Evolutionary conservation across 257 asterid genomes (phyloP), one percentile per base, ranked within the genome.

Genomic region (Oldenlandia corymbosa): DNA sequence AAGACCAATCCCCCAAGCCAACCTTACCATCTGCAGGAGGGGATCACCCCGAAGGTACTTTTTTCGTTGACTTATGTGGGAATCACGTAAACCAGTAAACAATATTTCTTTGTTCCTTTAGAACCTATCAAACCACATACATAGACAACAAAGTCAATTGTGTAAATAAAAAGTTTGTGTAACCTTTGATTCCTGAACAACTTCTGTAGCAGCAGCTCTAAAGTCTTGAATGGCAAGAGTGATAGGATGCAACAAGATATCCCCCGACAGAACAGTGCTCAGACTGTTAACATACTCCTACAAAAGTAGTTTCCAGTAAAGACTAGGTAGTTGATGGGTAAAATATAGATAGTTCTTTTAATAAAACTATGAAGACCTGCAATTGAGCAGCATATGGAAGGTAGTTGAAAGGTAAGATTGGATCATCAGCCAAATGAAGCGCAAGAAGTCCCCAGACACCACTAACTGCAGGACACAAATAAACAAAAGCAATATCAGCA

Each of bases 381-480:
- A 92, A 77, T 77, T 83, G 91, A 55, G 68, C 68, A 58, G 90
- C 95, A 68, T 92, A 92, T 31, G 96, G 71, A 62, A 81, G 73
- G 77, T 89, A 89, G 79, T 87, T 89, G 76, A 89, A 89, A 48
- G 95, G 99, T 70, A 92, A 75, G 59, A 92, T 70, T 16, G 79
- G 85, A 75, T 92, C 96, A 73, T 82, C 86, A 24, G 96, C 97
- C 58, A 92, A 80, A 75, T 60, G 89, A 76, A 92, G 87, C 1
- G 90, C 95, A 75, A 89, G 82, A 65, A 89, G 95, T 71, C 99
- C 99, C 96, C 95, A 92, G 49, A 92, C 74, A 72, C 88, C 95
- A 24, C 92, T 74, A 45, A 81, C 98, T 91, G 86, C 58, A 62
- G 51, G 62, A 32, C 51, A 49, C 34, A 63, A 3, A 65, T 45